Conservation (phyloP, 2,329 filamentous ascomycete species). For the Aureobasidium sp. region DNA sequence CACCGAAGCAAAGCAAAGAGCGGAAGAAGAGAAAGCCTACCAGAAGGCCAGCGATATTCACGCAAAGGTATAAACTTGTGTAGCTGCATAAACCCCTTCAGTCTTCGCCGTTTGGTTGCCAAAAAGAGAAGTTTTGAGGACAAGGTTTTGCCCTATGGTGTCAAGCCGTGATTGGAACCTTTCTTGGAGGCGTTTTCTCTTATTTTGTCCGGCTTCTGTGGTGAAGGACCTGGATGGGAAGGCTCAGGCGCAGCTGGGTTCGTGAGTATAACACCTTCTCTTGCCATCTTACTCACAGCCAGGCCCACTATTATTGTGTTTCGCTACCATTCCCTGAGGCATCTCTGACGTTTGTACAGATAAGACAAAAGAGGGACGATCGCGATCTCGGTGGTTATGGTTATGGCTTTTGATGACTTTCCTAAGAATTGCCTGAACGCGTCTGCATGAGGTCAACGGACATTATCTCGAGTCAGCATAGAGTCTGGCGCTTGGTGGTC, state of each 20-base stretch:
- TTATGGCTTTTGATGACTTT: slow-evolving; percentile 8
- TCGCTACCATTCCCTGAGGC: no score
- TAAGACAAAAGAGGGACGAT: neutral
- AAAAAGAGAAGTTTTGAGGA: neutral
- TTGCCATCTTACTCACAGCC: neutral
- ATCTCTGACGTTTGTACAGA: neutral
- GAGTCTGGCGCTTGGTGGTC: no score
- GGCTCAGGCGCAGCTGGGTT: neutral
- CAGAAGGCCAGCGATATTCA: slow-evolving; percentile 17
- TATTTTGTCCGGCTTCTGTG: neutral
- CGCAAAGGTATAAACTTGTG: slow-evolving; percentile 20
- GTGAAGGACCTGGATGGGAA: neutral
- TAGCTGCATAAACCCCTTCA: neutral
- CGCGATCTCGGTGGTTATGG: slow-evolving; percentile 14
- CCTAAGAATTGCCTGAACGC: neutral
- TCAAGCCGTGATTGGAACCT: neutral
- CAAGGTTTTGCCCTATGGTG: neutral
- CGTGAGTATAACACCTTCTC: slow-evolving; percentile 13
- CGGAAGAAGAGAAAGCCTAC: slow-evolving; percentile 16
- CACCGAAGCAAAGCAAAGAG: slow-evolving; percentile 17
- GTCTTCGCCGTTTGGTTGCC: neutral
- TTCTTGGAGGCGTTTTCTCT: neutral
- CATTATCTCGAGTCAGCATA: no score
- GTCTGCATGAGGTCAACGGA: neutral
- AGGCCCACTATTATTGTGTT: neutral